Base-by-base conservation (phyloP, 306 rosid genomes). In the Dryas drummondii region DNA sequence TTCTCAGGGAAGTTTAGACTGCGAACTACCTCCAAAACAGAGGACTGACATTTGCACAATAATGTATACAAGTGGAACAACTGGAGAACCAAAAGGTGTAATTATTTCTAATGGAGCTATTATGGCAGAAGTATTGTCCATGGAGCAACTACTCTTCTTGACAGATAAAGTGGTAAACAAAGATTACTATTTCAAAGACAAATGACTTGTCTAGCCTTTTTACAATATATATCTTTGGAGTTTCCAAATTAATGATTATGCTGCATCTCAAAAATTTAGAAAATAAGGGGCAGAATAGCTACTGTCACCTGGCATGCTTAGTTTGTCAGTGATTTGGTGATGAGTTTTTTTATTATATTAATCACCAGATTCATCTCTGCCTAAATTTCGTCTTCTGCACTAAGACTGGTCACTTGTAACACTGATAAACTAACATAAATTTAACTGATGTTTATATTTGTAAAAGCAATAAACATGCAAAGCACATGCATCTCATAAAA, bases 31-130 rank as follows among this genome's bases (percentile, higher is more conserved):
- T 61, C 45, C 62, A 26, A 91, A 87, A 80, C 87, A 58, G 80
- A 91, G 81, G 82, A 83, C 74, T 22, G 67, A 84, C 67, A 80
- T 87, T 50, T 88, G 94, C 89, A 87, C 96, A 63, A 86, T 94
- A 80, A 94, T 91, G 97, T 91, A 94, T 60, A 94, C 98, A 26
- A 94, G 98, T 82, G 98, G 98, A 82, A 94, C 97, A 9, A 94
- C 98, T 0, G 97, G 96, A 14, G 98, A 91, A 82, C 97, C 98
- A n/a, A 91, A 94, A 84, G 96, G 98, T 12, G 98, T 90, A 42
- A 82, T 90, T 66, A 86, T 94, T 64, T 83, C 79, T 61, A 94
- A 91, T 37, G 89, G 79, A 58, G 94, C 97, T 78, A 73, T 90
- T 75, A 82, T 90, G 93, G 52, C 89, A 16, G 87, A 91, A 85